Evolutionary conservation across 192 early-diverging fungal genomes (phyloP), one percentile per base, ranked within the genome.

Genomic region (Gonapodya sp.): DNA sequence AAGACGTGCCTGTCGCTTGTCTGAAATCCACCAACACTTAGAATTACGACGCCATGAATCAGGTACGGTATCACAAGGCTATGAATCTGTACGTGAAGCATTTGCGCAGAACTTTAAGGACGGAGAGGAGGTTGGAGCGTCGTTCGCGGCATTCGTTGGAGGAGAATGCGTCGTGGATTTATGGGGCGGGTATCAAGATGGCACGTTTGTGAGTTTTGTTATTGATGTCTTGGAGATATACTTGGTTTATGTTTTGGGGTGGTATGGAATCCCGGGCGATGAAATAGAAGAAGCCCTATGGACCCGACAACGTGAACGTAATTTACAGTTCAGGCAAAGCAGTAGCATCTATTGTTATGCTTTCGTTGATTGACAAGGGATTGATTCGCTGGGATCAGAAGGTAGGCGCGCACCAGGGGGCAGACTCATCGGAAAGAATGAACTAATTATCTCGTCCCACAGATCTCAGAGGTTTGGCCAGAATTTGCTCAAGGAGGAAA

Each of bases 401-500:
- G 31, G 86, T n/a, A n/a, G n/a, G n/a, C n/a, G n/a, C n/a, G n/a
- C n/a, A n/a, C n/a, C n/a, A n/a, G n/a, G n/a, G n/a, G n/a, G n/a
- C n/a, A n/a, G n/a, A n/a, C n/a, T n/a, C n/a, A n/a, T n/a, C n/a
- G n/a, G n/a, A n/a, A n/a, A n/a, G n/a, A n/a, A n/a, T n/a, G n/a
- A n/a, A n/a, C n/a, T n/a, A n/a, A n/a, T n/a, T n/a, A n/a, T n/a
- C n/a, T n/a, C n/a, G n/a, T n/a, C n/a, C n/a, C n/a, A n/a, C n/a
- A n/a, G n/a, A n/a, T 93, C 35, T 77, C 87, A 0, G 83, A 86
- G 8, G 89, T 91, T 82, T 94, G 93, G 93, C 93, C 93, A 0
- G 92, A 93, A 81, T 94, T 94, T 85, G 93, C 87, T 1, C 85
- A 85, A 73, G 90, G 91, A 2, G 89, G 89, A 73, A 94, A 94